Evolutionary conservation across 2,329 filamentous ascomycete species (phyloP), one percentile per base, ranked within the genome.

Genomic region (Aspergillus sp.): DNA sequence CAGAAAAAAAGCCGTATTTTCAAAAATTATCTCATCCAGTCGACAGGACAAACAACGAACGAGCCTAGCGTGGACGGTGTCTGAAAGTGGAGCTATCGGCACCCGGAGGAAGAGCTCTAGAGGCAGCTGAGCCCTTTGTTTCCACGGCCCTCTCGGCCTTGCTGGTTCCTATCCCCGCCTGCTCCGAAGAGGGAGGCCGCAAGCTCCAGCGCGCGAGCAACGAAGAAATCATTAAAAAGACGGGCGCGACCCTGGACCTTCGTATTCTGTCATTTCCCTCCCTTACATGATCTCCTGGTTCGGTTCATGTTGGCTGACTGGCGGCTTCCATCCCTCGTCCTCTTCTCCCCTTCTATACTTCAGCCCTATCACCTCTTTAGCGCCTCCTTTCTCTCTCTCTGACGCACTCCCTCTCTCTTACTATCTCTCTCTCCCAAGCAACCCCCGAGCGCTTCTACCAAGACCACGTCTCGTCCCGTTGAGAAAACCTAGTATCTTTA

Each of bases 131-230:
- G 11, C 42, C 21, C 53, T 34, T 61, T 66, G 50, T 62, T 66
- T 58, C 64, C 64, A 68, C 65, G 65, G 55, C 62, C 60, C 58
- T 53, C 46, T 58, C 56, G 57, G 61, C 54, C 47, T 57, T 50
- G 53, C 34, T 54, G 46, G 52, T 50, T 51, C 49, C 63, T 66
- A 68, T 67, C 61, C 62, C 66, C 66, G 63, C 58, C 58, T 44
- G 50, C 40, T 61, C 63, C 64, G 60, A 62, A 61, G 52, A n/a
- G 5, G 25, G 55, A 59, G 60, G 55, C 49, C 55, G 51, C 45
- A 40, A 51, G 47, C 43, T 48, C 46, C 32, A 50, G 38, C 46
- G 48, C 25, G 25, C 42, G 43, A 16, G 16, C 46, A 45, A 32
- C 36, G 11, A 23, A 42, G 41, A 45, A 54, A 49, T 31, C 50